phyloP scores from a whole-genome alignment of 2,329 filamentous ascomycete species.

The Xenoacremonium recifei region DNA sequence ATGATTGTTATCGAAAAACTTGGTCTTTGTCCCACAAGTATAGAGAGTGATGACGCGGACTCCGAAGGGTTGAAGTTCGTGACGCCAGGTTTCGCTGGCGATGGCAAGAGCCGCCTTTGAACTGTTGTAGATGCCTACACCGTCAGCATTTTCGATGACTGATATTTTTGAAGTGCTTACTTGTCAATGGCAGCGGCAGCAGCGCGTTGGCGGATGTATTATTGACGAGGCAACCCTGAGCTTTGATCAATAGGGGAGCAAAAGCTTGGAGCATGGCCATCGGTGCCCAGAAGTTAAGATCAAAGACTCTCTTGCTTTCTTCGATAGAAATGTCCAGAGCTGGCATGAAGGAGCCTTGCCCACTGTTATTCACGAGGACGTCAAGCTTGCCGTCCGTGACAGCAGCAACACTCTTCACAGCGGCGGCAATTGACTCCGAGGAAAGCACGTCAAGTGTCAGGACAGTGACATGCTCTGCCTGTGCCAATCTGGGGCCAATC shows the following conservation, averaged over 20 bases:
- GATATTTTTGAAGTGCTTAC: no score
- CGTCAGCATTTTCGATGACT: neutral
- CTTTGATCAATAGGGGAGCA: conserved; percentile 24
- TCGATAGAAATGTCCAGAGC: conserved; percentile 22
- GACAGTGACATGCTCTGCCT: conserved; percentile 17
- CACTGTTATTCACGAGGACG: conserved; percentile 23
- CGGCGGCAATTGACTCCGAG: conserved; percentile 21
- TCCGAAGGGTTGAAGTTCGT: conserved; percentile 26
- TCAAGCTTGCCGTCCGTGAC: conserved; percentile 19
- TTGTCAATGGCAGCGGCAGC: conserved; percentile 2
- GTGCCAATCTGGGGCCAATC: conserved; percentile 19
- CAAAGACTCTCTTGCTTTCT: conserved; percentile 17
- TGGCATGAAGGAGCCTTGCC: conserved; percentile 13
- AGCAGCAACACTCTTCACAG: conserved; percentile 14
- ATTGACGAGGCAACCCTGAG: conserved; percentile 28
- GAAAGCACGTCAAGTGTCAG: conserved; percentile 31
- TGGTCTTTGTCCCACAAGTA: conserved; percentile 19
- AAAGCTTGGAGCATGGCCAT: conserved; percentile 38
- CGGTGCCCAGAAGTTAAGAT: conserved; percentile 39
- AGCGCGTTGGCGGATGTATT: conserved; percentile 5
- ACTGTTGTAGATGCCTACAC: conserved; percentile 20
- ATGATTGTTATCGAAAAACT: conserved; percentile 7
- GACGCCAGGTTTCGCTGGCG: conserved; percentile 22
- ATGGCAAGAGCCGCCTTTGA: conserved; percentile 22
- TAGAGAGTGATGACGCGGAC: conserved; percentile 23